Evolutionary conservation across 805 yeast species (phyloP).

Genomic region (Starmerella sp.): DNA sequence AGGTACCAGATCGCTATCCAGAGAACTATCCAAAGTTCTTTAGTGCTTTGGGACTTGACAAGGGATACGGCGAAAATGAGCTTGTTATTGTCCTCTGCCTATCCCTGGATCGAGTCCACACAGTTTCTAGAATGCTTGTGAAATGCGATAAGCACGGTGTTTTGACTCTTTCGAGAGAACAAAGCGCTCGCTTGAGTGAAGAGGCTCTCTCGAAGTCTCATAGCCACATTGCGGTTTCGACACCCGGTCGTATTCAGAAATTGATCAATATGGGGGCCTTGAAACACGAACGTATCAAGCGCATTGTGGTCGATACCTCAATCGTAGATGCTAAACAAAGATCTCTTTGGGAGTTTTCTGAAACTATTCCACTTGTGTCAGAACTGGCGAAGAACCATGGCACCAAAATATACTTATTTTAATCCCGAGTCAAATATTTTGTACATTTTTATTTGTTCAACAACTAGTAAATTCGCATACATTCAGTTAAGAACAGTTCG

Average conservation of each 20-base stretch:
- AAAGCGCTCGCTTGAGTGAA: slow-evolving; percentile 55
- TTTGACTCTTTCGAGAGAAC: slow-evolving; percentile 63
- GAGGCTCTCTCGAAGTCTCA: slow-evolving; percentile 29
- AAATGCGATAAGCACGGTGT: slow-evolving; percentile 40
- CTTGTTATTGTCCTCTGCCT: slow-evolving; percentile 47
- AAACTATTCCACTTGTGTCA: slow-evolving; percentile 23
- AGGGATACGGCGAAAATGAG: slow-evolving; percentile 25
- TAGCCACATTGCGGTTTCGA: slow-evolving; percentile 45
- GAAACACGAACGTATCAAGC: slow-evolving; percentile 37
- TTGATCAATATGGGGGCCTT: slow-evolving; percentile 37
- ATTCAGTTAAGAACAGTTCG: neutral
- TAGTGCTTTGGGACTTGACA: slow-evolving; percentile 30
- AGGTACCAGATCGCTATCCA: slow-evolving; percentile 40
- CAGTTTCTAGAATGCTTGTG: slow-evolving; percentile 52
- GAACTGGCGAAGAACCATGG: slow-evolving; percentile 28
- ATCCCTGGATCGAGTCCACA: slow-evolving; percentile 83
- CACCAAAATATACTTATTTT: slow-evolving; percentile 45
- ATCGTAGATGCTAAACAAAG: slow-evolving; percentile 51
- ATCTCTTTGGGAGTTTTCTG: slow-evolving; percentile 44
- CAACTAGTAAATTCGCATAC: no score
- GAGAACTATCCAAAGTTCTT: slow-evolving; percentile 48
- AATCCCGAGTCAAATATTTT: neutral
- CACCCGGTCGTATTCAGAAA: slow-evolving; percentile 49
- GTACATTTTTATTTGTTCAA: neutral
- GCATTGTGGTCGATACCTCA: slow-evolving; percentile 49